Evolutionary conservation across 225 moss, liverwort and hornwort species (phyloP), one percentile per base, ranked within the genome.

Genomic region (Pleurozium schreberi): DNA sequence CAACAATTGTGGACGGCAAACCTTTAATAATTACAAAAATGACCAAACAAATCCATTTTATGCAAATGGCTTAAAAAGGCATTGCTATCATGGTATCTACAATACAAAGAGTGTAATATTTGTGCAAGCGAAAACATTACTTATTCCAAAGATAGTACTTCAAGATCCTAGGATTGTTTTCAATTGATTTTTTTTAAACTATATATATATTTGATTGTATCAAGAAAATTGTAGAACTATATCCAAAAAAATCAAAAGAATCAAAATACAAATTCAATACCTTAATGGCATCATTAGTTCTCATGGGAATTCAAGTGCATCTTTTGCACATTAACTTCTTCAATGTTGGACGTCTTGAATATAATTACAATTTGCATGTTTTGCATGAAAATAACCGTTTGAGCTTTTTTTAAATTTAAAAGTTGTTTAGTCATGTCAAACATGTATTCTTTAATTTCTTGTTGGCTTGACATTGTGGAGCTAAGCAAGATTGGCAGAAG

Each of bases 1-100:
- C 1, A n/a, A n/a, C 0, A 67, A n/a, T n/a, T 1, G 10, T 1
- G 6, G 38, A n/a, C 1, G 2, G 2, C 67, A 67, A n/a, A 21
- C 5, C 11, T 38, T 5, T 0, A 38, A 0, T n/a, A 21, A 20
- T 11, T 36, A 38, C n/a, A n/a, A 67, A 67, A 67, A 38, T 21
- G 66, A 67, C 38, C 11, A 38, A 11, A n/a, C 21, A 3, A 38
- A 67, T 67, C 3, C n/a, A 67, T 67, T 67, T n/a, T 21, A 38
- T n/a, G 5, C 6, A n/a, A 10, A 11, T n/a, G 3, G 3, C 21
- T 33, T 21, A 20, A 67, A 38, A 21, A 2, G n/a, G n/a, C n/a
- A n/a, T n/a, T n/a, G n/a, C n/a, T n/a, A n/a, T n/a, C n/a, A n/a
- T n/a, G n/a, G n/a, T n/a, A n/a, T n/a, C n/a, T n/a, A n/a, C n/a